Conservation (phyloP, 371 early-diverging fungal genomes). For the Mucor velutinosus region DNA sequence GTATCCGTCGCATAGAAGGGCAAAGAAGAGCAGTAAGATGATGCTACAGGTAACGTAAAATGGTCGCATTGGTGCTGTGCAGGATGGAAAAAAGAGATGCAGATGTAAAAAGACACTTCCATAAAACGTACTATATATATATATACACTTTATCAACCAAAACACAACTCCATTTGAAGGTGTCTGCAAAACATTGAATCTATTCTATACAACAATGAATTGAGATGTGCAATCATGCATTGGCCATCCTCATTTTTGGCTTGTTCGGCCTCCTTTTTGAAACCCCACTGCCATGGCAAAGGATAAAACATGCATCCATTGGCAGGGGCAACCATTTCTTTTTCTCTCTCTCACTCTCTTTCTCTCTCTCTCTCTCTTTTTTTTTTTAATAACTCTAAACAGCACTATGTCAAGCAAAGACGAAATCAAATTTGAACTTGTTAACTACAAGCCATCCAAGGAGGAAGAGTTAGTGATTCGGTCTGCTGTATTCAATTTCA, state of each 20-base stretch:
- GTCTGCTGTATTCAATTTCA: slow-evolving; percentile 42
- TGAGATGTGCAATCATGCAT: background rate
- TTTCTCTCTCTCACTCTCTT: background rate
- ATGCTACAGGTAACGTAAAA: background rate
- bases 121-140: background rate
- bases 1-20: background rate
- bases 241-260: background rate
- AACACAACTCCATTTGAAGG: background rate
- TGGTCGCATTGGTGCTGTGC: background rate
- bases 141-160: background rate
- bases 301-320: background rate
- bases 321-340: background rate
- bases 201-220: slow-evolving; percentile 3
- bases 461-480: slow-evolving; percentile 35
- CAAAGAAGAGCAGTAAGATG: background rate
- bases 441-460: slow-evolving; percentile 29
- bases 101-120: background rate
- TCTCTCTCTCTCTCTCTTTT: background rate
- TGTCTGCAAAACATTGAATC: background rate
- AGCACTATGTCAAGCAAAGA: slow-evolving; percentile 25
- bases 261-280: background rate
- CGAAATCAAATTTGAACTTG: slow-evolving; percentile 32
- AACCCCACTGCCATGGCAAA: background rate
- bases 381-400: background rate
- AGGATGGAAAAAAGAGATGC: background rate